Base-by-base conservation (phyloP, 352 stramenopile species). In the Pythium aphanidermatum region DNA sequence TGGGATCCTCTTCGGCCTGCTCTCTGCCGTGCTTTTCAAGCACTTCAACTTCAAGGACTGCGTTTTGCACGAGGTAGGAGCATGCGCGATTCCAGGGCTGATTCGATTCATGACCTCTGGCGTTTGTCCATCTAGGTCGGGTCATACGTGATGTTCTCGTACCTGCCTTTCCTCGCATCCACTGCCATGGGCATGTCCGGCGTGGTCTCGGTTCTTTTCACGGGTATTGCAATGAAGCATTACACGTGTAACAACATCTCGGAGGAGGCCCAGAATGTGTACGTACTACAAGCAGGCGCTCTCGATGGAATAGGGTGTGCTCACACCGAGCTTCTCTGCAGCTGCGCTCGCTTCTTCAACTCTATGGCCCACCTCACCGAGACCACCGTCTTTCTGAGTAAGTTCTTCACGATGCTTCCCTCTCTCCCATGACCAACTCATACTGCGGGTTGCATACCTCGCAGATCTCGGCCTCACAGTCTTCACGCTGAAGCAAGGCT, bases 121-220 rank as follows among this genome's bases (percentile, higher is more conserved):
- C n/a, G 10, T 14, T 28, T 2, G 17, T 46, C 4, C 16, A 27
- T 3, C 4, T 46, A 68, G 55, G 47, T 68, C 19, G 54, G 60
- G 21, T 30, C 57, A 7, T 67, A 70, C 39, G 41, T 70, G 2
- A 43, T 67, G 33, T 70, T 70, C 43, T 41, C 61, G 14, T 64
- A 66, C 45, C 29, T 78, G 30, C 51, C 59, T 8, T 77, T 70
- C 38, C 36, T 74, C 0, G 35, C 50, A 5, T 58, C 54, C 8
- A 53, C 46, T 9, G 52, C 50, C 23, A 51, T 66, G 12, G 55
- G 66, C 9, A 48, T 80, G 31, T 70, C 55, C 8, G 80, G 83
- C 25, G 89, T 95, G 47, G 80, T 92, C n/a, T 80, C 74, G 1
- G 82, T 92, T 35, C 60, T 93, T 7, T 89, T 95, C 41, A 74